These are phyloP conservation scores for Thalassiosira exigua DNA, from an alignment of 352 stramenopile species.

Conservation along the genomic window DNA sequence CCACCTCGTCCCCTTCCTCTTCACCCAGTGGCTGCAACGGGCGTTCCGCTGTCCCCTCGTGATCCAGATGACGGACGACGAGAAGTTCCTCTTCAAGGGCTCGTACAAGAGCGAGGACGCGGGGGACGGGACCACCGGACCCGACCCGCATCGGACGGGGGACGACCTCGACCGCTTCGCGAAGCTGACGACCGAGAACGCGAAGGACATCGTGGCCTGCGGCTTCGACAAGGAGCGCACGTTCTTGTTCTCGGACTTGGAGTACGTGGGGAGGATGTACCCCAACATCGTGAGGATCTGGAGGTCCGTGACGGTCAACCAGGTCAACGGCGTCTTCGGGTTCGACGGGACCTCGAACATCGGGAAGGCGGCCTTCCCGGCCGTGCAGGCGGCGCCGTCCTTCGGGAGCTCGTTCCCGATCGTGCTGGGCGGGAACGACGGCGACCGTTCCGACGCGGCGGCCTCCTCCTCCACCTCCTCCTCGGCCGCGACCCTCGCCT, in stretches of 20 bases:
- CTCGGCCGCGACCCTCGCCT: slow-evolving; percentile 88
- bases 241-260: slow-evolving; percentile 99
- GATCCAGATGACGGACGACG: slow-evolving; percentile 99
- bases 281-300: slow-evolving; percentile 99
- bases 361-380: slow-evolving; percentile 98
- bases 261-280: slow-evolving; percentile 99
- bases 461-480: slow-evolving; percentile 63
- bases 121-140: slow-evolving; percentile 3
- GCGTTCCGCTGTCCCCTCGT: slow-evolving; percentile 99
- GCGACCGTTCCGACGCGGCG: slow-evolving; percentile 15
- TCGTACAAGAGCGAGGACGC: slow-evolving; percentile 82
- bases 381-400: slow-evolving; percentile 96
- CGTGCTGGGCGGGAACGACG: slow-evolving; percentile 63
- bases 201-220: slow-evolving; percentile 99
- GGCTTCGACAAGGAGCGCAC: slow-evolving; percentile 93
- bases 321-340: slow-evolving; percentile 98
- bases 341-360: slow-evolving; percentile 98
- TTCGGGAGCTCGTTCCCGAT: slow-evolving; percentile 97
- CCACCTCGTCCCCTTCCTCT: slow-evolving; percentile 99
- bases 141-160: slow-evolving; percentile 49
- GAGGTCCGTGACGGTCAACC: slow-evolving; percentile 97
- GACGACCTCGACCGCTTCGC: slow-evolving; percentile 89
- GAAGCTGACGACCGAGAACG: slow-evolving; percentile 97
- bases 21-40: slow-evolving; percentile 97
- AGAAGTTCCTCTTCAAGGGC: slow-evolving; percentile 99